Base-by-base conservation (phyloP, 2,329 filamentous ascomycete genomes). In the Metarhizium rileyi region DNA sequence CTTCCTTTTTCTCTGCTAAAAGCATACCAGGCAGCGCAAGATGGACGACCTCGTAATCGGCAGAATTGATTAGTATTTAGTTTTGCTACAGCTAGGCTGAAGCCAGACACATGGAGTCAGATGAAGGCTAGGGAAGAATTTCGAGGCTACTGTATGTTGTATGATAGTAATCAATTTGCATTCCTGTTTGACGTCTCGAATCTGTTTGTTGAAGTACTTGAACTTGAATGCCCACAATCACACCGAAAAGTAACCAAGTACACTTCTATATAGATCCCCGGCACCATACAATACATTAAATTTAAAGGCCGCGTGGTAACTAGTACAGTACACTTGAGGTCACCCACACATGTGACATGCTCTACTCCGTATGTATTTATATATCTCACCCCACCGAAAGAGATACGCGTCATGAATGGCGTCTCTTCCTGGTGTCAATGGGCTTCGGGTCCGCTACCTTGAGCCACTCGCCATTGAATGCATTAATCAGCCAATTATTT, bases 401-500 rank as follows among this genome's bases (percentile, higher is more conserved):
- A 14, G 10, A 1, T 7, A 38, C 8, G 9, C 9, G 5, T 35
- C n/a, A 44, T 27, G 38, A 22, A 14, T 45, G 33, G n/a, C 46
- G 18, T 10, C 10, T 40, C 5, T 42, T 49, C 42, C 58, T 60
- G 18, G 63, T 58, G 26, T 60, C 56, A 27, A 66, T 67, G 2
- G 78, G 78, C 57, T 74, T 74, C 2, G 78, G 71, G 47, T 76
- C 54, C 10, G 64, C 59, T 14, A 80, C 63, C 64, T 78, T 80
- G 52, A 91, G 72, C 89, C 91, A 97, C 66, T 96, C 90, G 47
- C 93, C 93, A 58, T 97, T 97, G 66, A 98, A 98, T 2, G 93
- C 93, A 64, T 96, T 97, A 63, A 96, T 79, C 49, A 98, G 81
- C 91, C 91, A 98, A 64, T 87, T 90, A 51, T 76, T 83, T 28